Percentiles rank a stretch among this genome's conserved stretches.
These are phyloP conservation scores for Leptographium radiaticola DNA, from an alignment of 2,329 filamentous ascomycete genomes.

Conservation along the genomic window DNA sequence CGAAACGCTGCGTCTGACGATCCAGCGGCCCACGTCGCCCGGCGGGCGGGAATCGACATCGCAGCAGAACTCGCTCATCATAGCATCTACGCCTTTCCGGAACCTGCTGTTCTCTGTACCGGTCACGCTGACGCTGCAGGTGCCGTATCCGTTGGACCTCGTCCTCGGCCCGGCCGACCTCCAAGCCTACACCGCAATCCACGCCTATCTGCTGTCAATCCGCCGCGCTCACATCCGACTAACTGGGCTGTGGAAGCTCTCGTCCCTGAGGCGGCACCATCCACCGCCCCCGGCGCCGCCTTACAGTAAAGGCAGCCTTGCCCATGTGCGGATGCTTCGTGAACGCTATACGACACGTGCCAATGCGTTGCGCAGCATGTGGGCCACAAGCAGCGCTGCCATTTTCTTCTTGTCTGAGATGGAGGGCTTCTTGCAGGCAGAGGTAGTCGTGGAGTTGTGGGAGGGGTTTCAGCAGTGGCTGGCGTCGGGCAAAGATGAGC, in stretches of 20 bases:
- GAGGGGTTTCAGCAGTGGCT: conserved; percentile 69
- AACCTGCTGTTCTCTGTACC: conserved; percentile 74
- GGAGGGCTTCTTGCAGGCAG: conserved; percentile 78
- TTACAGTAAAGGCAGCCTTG: conserved; percentile 16
- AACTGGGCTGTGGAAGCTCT: conserved; percentile 77
- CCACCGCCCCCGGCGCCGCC: conserved; percentile 57
- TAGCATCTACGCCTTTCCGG: conserved; percentile 47
- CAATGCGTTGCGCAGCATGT: conserved; percentile 63
- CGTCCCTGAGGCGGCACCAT: conserved; percentile 62
- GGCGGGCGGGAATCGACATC: conserved; percentile 15
- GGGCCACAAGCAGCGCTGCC: conserved; percentile 79
- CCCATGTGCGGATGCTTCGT: conserved; percentile 42
- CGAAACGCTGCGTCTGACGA: conserved; percentile 56
- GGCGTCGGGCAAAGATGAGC: conserved; percentile 27
- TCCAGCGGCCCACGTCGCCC: conserved; percentile 32
- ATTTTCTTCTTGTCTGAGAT: conserved; percentile 84
- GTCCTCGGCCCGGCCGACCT: conserved; percentile 70
- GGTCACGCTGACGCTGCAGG: conserved; percentile 55
- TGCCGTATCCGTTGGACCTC: conserved; percentile 71
- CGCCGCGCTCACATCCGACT: conserved; percentile 76
- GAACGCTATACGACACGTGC: conserved; percentile 50
- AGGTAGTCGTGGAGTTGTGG: conserved; percentile 74
- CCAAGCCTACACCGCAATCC: conserved; percentile 69
- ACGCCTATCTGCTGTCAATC: conserved; percentile 76
- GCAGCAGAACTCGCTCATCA: conserved; percentile 13